These are phyloP conservation scores for Agaricus sinodeliciosus DNA, from an alignment of 768 basidiomycete genomes.

Conservation along the genomic window DNA sequence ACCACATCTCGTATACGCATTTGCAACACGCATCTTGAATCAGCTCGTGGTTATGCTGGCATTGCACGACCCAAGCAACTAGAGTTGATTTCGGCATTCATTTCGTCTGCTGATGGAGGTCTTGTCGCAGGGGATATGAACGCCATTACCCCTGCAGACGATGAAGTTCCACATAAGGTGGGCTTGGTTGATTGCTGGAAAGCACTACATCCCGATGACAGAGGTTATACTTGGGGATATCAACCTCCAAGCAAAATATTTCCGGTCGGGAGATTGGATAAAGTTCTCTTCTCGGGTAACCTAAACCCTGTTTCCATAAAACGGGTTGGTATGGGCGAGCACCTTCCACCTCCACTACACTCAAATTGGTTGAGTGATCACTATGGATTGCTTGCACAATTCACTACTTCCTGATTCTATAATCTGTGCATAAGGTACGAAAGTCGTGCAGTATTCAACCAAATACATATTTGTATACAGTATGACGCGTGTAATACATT, in stretches of 20 bases:
- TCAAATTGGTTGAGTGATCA: conserved; percentile 6
- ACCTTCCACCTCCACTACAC: background rate
- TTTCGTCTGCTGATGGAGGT: conserved; percentile 1
- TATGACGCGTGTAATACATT: no score
- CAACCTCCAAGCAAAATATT: background rate
- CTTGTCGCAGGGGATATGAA: conserved; percentile 10
- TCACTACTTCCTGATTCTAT: background rate
- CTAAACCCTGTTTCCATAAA: conserved; percentile 2
- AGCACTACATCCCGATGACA: background rate
- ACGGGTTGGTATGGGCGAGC: background rate
- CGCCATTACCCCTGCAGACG: conserved; percentile 2
- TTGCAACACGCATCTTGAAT: conserved; percentile 5
- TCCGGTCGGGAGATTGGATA: conserved; percentile 5
- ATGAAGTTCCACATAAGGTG: background rate
- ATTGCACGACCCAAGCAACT: conserved; percentile 5
- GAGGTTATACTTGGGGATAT: conserved; percentile 7
- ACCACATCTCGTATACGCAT: background rate
- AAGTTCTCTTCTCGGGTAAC: conserved; percentile 4
- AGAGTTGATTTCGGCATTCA: background rate
- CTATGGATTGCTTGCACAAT: conserved; percentile 2
- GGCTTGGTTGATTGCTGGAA: conserved; percentile 5
- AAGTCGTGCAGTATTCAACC: background rate
- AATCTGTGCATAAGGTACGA: background rate
- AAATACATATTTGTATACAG: no score
- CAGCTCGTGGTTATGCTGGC: conserved; percentile 3